Conservation (phyloP, 1,284 basidiomycete species). For the Leccinum variabile region DNA sequence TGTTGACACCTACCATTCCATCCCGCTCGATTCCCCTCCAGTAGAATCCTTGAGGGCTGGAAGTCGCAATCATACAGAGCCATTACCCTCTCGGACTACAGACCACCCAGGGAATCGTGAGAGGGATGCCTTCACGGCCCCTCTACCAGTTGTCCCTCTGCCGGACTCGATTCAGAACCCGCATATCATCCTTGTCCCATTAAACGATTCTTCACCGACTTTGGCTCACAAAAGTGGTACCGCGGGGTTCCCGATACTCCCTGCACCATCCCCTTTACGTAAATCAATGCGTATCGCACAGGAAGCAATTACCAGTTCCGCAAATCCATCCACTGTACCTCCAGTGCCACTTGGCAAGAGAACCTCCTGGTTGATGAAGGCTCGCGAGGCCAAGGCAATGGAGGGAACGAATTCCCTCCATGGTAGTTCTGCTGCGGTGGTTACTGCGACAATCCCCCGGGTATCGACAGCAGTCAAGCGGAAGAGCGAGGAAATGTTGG, state of each 20-base stretch:
- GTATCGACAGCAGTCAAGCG: constrained; percentile 47
- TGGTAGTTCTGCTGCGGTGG: constrained; percentile 22
- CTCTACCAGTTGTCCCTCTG: constrained; percentile 33
- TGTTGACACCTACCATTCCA: constrained; percentile 40
- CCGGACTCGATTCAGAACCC: constrained; percentile 13
- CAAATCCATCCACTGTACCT: constrained; percentile 42
- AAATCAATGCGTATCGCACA: constrained; percentile 58
- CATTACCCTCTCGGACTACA: constrained; percentile 17
- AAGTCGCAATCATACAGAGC: constrained; percentile 20
- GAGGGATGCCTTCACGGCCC: constrained; percentile 28
- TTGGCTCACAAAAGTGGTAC: constrained; percentile 38
- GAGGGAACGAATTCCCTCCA: constrained; percentile 51
- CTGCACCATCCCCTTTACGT: constrained; percentile 64
- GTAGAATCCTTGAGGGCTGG: constrained; percentile 8
- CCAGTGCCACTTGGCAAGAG: constrained; percentile 53
- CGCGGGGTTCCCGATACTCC: constrained; percentile 54
- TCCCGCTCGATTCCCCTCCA: constrained; percentile 37
- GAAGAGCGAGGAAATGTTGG: constrained; percentile 62
- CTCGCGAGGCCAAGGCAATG: constrained; percentile 70
- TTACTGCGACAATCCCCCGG: constrained; percentile 12
- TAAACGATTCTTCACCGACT: constrained; percentile 33
- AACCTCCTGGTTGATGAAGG: constrained; percentile 76
- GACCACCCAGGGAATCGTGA: constrained; percentile 16
- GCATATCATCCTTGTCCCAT: constrained; percentile 28
- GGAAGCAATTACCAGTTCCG: constrained; percentile 43